Base-by-base conservation (phyloP, 2,329 filamentous ascomycete species). In the Blastomyces parvus region DNA sequence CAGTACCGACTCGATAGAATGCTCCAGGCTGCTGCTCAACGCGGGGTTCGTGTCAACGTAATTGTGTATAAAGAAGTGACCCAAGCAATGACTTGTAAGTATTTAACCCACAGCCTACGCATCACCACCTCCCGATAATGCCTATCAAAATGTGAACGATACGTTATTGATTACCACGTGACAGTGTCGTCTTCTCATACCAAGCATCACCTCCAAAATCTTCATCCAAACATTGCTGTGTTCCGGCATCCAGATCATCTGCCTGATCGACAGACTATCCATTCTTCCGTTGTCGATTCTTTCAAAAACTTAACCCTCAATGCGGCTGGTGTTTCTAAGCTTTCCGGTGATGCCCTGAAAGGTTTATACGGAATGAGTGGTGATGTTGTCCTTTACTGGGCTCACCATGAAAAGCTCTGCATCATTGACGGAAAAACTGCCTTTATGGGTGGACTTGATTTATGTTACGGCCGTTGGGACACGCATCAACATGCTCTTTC, bases 391-490 rank as follows among this genome's bases (percentile, higher is more conserved):
- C 97, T 99, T 79, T 99, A 97, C 81, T 99, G 95, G 76, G 94
- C 94, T 0, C 94, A 99, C 73, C 94, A 99, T 73, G 94, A 99
- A 71, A 99, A 99, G 74, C 95, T 97, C 72, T 89, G 97, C 62
- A 89, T 99, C 22, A 89, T 97, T 61, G 94, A 97, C 77, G 96
- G 96, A 71, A 84, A 87, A 19, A 78, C 93, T 69, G 94, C 91
- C 17, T 97, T 97, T 71, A 93, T 97, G 64, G 94, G 94, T 61
- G 94, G 94, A 0, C 81, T 99, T 6, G 94, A 99, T 76, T 80
- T 97, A 40, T 99, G 94, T 75, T 99, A 97, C 73, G 94, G 94
- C 9, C 86, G 94, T 61, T 97, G 92, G 92, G 94, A 99, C 71
- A 84, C 84, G 62, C 85, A 89, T 66, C 90, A 96, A 71, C 94